phyloP scores from a whole-genome alignment of 306 rosid species.

The Benincasa hispida region DNA sequence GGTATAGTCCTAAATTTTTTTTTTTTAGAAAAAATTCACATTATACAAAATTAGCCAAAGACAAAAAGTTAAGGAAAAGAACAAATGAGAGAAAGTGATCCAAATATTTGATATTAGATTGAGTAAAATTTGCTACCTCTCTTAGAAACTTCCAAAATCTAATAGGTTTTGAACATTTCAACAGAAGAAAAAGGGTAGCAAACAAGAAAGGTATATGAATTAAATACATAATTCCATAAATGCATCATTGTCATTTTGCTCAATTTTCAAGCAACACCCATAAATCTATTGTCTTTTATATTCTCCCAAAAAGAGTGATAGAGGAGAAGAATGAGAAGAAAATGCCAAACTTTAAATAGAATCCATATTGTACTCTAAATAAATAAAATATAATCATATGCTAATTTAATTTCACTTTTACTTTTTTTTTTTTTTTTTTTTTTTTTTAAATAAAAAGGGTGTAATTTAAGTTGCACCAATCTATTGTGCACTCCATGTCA shows the following conservation, averaged over 20 bases:
- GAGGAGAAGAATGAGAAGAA: background rate
- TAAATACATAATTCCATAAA: background rate
- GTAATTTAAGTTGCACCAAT: too few species aligned
- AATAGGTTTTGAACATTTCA: background rate
- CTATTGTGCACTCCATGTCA: too few species aligned
- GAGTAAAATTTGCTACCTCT: background rate
- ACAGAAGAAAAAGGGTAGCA: background rate
- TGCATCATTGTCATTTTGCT: background rate
- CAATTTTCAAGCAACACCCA: background rate
- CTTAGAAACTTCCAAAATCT: background rate
- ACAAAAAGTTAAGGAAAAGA: background rate
- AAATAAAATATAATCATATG: too few species aligned
- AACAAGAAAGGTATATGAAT: background rate
- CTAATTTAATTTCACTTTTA: too few species aligned
- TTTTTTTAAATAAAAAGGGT: too few species aligned
- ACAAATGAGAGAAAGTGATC: background rate
- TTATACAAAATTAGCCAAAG: too few species aligned
- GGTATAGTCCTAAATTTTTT: too few species aligned
- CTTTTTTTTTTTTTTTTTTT: too few species aligned
- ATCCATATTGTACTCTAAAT: too few species aligned
- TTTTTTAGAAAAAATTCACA: too few species aligned
- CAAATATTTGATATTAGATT: background rate
- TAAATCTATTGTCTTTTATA: background rate
- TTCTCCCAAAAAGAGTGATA: background rate
- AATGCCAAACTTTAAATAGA: background rate